A percentile compares a stretch with the other conserved stretches of the same genome.
Conservation (phyloP, 1,284 basidiomycete genomes). For the Leccinum subatratum region DNA sequence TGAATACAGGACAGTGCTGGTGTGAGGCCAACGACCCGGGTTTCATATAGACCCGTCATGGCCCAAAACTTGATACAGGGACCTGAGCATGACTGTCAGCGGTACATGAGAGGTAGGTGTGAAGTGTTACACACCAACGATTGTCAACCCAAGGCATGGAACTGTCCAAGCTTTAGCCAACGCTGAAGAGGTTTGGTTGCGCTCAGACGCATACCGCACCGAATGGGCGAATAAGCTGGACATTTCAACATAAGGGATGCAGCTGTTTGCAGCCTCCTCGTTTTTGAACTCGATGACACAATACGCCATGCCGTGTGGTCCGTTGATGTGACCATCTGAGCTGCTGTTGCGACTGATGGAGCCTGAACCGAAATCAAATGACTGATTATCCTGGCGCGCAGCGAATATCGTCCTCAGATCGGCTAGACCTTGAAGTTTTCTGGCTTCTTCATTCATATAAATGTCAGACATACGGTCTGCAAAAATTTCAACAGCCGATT, state of each 20-base stretch:
- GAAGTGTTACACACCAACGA: too few species aligned
- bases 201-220: neutral
- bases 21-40: too few species aligned
- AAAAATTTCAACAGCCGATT: neutral
- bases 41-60: too few species aligned
- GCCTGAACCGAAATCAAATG: neutral
- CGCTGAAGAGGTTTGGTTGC: neutral
- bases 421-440: neutral
- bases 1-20: too few species aligned
- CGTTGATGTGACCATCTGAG: neutral
- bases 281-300: neutral
- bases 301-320: neutral
- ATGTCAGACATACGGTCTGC: neutral
- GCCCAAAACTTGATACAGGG: too few species aligned
- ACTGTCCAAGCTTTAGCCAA: neutral
- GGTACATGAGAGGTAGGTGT: too few species aligned
- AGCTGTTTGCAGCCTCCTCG: too few species aligned
- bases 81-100: too few species aligned
- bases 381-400: neutral
- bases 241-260: too few species aligned
- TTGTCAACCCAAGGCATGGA: conserved; percentile 1
- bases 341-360: neutral
- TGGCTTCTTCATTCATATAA: neutral
- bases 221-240: neutral
- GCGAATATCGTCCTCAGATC: neutral